phyloP scores from a whole-genome alignment of 2,329 filamentous ascomycete species.

The Alternaria triticina region DNA sequence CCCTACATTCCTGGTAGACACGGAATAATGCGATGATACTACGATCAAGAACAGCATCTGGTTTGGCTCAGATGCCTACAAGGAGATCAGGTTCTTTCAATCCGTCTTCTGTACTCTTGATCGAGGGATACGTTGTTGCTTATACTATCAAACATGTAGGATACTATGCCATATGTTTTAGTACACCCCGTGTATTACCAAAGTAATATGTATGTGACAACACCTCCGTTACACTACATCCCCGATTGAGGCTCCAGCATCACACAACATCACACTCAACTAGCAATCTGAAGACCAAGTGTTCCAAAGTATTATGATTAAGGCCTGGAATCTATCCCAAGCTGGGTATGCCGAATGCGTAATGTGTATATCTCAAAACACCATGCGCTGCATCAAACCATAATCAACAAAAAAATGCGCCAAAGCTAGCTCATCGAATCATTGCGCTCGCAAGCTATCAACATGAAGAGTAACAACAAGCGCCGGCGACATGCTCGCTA shows the following conservation, averaged over 20 bases:
- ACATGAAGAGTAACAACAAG: neutral
- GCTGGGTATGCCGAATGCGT: neutral
- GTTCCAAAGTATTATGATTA: conserved; percentile 9
- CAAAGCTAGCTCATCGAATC: neutral
- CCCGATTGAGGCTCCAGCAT: neutral
- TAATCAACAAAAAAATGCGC: neutral
- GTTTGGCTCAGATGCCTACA: neutral
- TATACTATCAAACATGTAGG: neutral
- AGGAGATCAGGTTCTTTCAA: neutral
- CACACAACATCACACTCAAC: neutral
- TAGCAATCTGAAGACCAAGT: neutral
- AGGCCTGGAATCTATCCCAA: neutral
- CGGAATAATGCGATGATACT: neutral
- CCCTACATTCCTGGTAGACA: rapidly evolving
- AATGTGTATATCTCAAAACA: neutral
- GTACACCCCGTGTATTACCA: neutral
- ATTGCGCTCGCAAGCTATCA: neutral
- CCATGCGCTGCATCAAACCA: neutral
- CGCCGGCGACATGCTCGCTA: neutral
- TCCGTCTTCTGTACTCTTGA: rapidly evolving
- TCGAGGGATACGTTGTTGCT: neutral
- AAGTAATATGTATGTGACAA: neutral
- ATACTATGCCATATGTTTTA: neutral
- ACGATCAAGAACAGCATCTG: neutral
- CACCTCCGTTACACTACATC: neutral